These are phyloP conservation scores for Paracamarosporium sp. DNA, from an alignment of 2,329 filamentous ascomycete species.

Conservation along the genomic window DNA sequence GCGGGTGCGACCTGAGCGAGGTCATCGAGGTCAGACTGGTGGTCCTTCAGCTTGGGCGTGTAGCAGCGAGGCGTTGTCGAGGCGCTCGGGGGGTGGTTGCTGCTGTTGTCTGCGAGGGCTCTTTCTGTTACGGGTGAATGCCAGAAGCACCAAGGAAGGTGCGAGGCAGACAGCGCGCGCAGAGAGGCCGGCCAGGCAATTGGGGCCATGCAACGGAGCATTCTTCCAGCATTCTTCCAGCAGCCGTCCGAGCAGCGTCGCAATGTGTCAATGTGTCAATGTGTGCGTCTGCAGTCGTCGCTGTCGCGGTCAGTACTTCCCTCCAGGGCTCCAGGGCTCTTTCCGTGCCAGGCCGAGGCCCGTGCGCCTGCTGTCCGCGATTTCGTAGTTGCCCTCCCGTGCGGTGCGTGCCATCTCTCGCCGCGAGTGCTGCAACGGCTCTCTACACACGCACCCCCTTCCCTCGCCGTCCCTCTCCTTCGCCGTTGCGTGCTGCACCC, in stretches of 20 bases:
- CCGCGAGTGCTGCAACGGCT: neutral
- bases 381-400: conserved; percentile 3
- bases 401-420: conserved; percentile 1
- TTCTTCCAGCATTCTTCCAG: too few relatives aligned
- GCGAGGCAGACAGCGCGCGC: too few relatives aligned
- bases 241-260: too few relatives aligned
- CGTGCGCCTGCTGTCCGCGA: conserved; percentile 6
- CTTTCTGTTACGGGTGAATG: too few relatives aligned
- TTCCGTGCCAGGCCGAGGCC: conserved; percentile 1
- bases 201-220: too few relatives aligned
- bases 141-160: too few relatives aligned
- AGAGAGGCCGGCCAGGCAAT: too few relatives aligned
- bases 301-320: too few relatives aligned
- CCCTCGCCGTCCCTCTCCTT: conserved; percentile 5
- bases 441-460: neutral
- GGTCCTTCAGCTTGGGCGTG: neutral
- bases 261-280: too few relatives aligned
- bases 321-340: neutral
- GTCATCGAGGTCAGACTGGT: neutral
- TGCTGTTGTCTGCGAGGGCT: neutral
- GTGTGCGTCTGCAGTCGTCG: too few relatives aligned
- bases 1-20: neutral
- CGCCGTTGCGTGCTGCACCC: neutral
- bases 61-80: conserved; percentile 1
- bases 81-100: neutral